A percentile compares a stretch with the other conserved stretches of the same genome.
These are phyloP conservation scores for Solanum chiquidenum DNA, from an alignment of 257 asterid species.

Conservation along the genomic window DNA sequence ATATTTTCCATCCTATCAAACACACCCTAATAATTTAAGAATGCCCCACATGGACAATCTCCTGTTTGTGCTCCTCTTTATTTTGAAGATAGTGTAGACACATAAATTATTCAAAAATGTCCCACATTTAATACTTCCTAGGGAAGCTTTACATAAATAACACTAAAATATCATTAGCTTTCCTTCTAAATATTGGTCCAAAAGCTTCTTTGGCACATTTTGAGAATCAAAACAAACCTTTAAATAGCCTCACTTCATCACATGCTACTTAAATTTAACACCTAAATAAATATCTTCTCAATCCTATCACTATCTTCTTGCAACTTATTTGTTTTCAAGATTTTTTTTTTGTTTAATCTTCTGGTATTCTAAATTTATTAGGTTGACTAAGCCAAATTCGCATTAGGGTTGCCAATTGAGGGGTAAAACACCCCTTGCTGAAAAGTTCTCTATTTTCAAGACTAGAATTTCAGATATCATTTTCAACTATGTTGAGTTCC, in stretches of 20 bases:
- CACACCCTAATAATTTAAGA: neutral
- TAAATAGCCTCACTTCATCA: neutral
- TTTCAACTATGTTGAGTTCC: constrained; percentile 26
- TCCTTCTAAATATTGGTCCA: constrained; percentile 21
- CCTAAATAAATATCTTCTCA: neutral
- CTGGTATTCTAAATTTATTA: neutral
- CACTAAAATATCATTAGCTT: constrained; percentile 13
- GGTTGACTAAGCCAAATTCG: rapidly evolving
- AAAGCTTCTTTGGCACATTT: constrained; percentile 25
- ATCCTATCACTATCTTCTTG: neutral
- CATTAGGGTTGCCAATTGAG: rapidly evolving
- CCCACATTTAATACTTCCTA: neutral
- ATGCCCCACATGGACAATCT: neutral
- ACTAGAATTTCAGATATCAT: rapidly evolving
- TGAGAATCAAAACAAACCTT: neutral
- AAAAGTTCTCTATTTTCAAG: neutral
- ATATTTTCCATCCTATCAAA: neutral
- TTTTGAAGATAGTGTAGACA: neutral
- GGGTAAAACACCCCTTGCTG: neutral
- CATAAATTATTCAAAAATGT: neutral
- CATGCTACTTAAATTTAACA: neutral
- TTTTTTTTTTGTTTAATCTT: neutral
- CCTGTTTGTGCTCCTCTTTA: neutral
- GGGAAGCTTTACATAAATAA: neutral
- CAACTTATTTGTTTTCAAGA: neutral